phyloP scores from a whole-genome alignment of 129 eudicot species.

The Dittrichia graveolens region DNA sequence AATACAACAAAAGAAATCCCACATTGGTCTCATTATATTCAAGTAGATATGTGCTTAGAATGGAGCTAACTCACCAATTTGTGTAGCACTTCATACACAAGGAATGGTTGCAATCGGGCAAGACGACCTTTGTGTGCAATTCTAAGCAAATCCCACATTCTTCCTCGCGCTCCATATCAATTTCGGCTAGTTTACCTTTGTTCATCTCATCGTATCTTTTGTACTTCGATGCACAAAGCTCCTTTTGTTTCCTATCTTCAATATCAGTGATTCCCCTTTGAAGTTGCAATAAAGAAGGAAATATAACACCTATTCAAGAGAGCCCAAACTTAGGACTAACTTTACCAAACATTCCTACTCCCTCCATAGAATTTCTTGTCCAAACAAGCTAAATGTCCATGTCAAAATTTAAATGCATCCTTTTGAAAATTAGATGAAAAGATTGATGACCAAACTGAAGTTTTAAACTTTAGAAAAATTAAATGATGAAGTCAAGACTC shows the following conservation, averaged over 20 bases:
- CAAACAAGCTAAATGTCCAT: neutral
- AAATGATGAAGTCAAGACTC: neutral
- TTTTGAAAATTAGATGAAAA: neutral
- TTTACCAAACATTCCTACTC: neutral
- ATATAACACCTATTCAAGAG: constrained; percentile 56
- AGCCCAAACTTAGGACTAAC: constrained; percentile 24
- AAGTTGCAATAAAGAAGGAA: constrained; percentile 85
- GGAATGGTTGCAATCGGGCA: constrained; percentile 73
- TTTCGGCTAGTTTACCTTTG: constrained; percentile 69
- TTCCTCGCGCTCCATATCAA: constrained; percentile 84
- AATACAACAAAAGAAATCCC: too few relatives aligned
- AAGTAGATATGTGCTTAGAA: neutral
- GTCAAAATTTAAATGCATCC: neutral
- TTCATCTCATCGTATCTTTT: constrained; percentile 48
- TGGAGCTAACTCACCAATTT: constrained; percentile 58
- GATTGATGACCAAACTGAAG: neutral
- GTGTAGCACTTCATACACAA: constrained; percentile 79
- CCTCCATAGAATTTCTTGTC: neutral
- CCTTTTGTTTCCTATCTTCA: constrained; percentile 81
- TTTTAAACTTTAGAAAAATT: neutral
- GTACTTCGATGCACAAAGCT: constrained; percentile 62
- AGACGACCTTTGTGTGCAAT: constrained; percentile 63
- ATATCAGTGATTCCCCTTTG: constrained; percentile 71
- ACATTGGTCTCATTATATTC: neutral
- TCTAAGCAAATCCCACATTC: constrained; percentile 93